Evolutionary conservation across 805 yeast genomes (phyloP).

Genomic region (Wickerhamomyces alni): DNA sequence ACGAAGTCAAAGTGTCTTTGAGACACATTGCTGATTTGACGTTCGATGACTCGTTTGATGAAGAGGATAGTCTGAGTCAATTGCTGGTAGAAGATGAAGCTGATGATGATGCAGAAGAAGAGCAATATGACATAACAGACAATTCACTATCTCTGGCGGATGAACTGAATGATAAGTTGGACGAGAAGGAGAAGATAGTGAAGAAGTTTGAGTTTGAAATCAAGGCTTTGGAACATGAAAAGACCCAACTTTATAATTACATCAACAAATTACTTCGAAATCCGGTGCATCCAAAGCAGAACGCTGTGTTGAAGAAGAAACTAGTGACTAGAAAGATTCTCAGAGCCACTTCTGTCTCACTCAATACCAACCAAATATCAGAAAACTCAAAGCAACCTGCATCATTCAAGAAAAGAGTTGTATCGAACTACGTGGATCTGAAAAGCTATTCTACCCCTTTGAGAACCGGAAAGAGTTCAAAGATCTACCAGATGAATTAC

Average conservation of each 20-base stretch:
- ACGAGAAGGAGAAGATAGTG: conserved; percentile 8
- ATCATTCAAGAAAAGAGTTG: not conserved
- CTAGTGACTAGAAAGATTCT: conserved; percentile 20
- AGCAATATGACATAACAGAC: not conserved
- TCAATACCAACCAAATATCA: no score
- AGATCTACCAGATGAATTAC: not conserved
- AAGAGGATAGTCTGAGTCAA: not conserved
- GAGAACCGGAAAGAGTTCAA: not conserved
- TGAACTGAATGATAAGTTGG: conserved; percentile 9
- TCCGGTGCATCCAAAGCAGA: conserved; percentile 12
- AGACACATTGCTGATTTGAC: not conserved
- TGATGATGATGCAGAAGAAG: not conserved
- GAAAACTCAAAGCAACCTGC: no score
- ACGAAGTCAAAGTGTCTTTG: conserved; percentile 2
- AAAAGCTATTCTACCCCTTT: not conserved
- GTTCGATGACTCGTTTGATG: conserved; percentile 1
- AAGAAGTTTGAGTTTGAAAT: conserved; percentile 15
- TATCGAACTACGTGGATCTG: conserved; percentile 1
- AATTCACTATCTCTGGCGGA: conserved; percentile 2
- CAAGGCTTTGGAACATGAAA: conserved; percentile 19
- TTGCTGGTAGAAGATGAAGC: not conserved
- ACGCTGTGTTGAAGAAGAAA: conserved; percentile 19
- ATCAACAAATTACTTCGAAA: conserved; percentile 20
- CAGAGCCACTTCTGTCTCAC: conserved; percentile 12
- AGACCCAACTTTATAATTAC: conserved; percentile 19